phyloP scores from a whole-genome alignment of 176 grass and related monocot genomes.

The Phyllostachys edulis region DNA sequence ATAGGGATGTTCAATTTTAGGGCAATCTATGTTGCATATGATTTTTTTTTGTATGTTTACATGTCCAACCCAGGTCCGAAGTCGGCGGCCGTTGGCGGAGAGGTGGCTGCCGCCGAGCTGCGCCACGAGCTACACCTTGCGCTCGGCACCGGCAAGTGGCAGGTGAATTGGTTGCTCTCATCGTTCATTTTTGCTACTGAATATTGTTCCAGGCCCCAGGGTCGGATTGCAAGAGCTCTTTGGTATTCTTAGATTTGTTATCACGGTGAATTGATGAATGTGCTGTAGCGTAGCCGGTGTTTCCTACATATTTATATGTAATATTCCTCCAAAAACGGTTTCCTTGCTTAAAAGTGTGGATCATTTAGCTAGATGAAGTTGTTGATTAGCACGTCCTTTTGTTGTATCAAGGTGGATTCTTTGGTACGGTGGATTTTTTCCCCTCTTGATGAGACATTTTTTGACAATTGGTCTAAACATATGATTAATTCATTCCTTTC shows the following conservation, averaged over 20 bases:
- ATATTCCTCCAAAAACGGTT: not conserved
- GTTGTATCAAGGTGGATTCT: not conserved
- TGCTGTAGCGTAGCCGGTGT: not conserved
- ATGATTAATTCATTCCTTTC: slow-evolving; percentile 3
- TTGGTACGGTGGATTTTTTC: not conserved
- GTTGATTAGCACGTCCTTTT: not conserved
- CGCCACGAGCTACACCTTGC: slow-evolving; percentile 65
- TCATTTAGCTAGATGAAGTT: not conserved
- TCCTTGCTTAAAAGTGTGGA: not conserved
- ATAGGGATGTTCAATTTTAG: too few species aligned
- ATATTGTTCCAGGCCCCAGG: not conserved
- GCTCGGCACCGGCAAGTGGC: slow-evolving; percentile 86
- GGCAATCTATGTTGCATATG: too few species aligned
- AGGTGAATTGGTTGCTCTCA: slow-evolving; percentile 38
- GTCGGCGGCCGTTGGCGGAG: not conserved
- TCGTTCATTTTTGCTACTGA: not conserved
- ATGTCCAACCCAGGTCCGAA: not conserved
- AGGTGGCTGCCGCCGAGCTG: slow-evolving; percentile 36
- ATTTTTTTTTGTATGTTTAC: too few species aligned
- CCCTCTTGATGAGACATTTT: not conserved
- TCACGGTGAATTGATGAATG: not conserved
- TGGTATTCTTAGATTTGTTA: not conserved
- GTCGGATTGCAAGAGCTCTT: not conserved
- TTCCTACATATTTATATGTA: not conserved
- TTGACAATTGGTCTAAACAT: not conserved